A percentile compares a stretch with the other conserved stretches of the same genome.
These are phyloP conservation scores for Sporobolomyces phaffii DNA, from an alignment of 768 basidiomycete genomes.

Conservation along the genomic window DNA sequence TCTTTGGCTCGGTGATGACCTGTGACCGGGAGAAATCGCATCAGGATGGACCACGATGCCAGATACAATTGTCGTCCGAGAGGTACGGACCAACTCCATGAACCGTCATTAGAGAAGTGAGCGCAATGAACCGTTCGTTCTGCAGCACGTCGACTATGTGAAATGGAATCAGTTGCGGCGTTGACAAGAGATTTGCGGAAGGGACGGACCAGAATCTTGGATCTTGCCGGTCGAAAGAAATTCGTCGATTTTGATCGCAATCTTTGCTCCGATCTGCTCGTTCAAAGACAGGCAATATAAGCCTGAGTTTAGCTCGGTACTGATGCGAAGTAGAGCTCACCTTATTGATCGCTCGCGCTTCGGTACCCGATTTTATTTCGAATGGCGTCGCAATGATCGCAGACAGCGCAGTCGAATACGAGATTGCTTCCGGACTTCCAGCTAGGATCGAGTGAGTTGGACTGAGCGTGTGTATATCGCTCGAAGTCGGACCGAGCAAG, in stretches of 20 bases:
- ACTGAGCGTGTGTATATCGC: too few species aligned
- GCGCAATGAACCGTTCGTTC: conserved; percentile 9
- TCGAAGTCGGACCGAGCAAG: too few species aligned
- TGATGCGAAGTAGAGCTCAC: too few species aligned
- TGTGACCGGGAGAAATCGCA: too few species aligned
- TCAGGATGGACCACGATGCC: too few species aligned
- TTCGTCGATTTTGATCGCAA: conserved; percentile 24
- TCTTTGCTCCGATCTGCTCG: conserved; percentile 29
- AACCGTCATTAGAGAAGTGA: conserved; percentile 15
- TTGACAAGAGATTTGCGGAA: too few species aligned
- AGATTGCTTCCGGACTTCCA: neutral
- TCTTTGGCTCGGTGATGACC: conserved; percentile 21
- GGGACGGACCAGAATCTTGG: conserved; percentile 9
- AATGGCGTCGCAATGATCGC: conserved; percentile 29
- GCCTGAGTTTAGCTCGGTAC: too few species aligned
- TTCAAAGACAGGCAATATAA: too few species aligned
- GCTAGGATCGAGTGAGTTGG: too few species aligned
- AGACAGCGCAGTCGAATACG: conserved; percentile 12
- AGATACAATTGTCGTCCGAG: too few species aligned
- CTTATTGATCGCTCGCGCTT: conserved; percentile 21
- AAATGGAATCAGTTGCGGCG: too few species aligned
- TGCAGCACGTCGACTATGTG: neutral
- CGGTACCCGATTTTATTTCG: conserved; percentile 5
- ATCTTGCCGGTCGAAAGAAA: conserved; percentile 15
- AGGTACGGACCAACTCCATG: conserved; percentile 18